A percentile compares a stretch with the other conserved stretches of the same genome.
Conservation (phyloP, 441 rosid genomes). For the Populus hybrid region DNA sequence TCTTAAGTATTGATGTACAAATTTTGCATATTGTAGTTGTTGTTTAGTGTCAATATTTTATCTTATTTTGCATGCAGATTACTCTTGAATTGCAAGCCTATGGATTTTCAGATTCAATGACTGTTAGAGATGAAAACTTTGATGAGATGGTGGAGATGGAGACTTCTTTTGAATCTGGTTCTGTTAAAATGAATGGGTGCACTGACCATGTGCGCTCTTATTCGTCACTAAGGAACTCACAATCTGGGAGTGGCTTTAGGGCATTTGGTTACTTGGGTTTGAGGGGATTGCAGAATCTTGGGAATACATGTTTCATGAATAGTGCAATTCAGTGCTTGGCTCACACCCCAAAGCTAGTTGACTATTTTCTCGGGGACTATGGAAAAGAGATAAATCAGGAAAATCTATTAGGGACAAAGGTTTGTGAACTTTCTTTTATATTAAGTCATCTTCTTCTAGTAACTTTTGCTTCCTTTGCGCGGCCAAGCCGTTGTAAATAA, state of each 20-base stretch:
- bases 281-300: conserved; percentile 67
- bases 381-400: conserved; percentile 51
- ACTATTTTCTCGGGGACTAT: conserved; percentile 61
- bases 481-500: conserved; percentile 11
- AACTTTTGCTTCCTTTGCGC: conserved; percentile 2
- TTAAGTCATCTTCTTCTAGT: background rate
- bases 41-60: background rate
- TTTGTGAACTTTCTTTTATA: conserved; percentile 19
- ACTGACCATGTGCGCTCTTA: conserved; percentile 28
- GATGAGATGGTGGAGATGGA: conserved; percentile 28
- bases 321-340: conserved; percentile 67
- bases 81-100: conserved; percentile 54
- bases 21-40: background rate
- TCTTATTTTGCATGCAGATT: conserved; percentile 34
- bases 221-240: conserved; percentile 16
- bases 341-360: conserved; percentile 62
- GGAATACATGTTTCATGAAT: conserved; percentile 83
- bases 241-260: conserved; percentile 22
- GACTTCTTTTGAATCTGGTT: conserved; percentile 15
- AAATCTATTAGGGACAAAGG: conserved; percentile 64
- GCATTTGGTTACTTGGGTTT: conserved; percentile 52
- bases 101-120: conserved; percentile 45
- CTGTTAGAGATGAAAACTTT: conserved; percentile 27
- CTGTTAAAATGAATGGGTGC: conserved; percentile 40
- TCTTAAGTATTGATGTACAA: background rate